Conservation (phyloP, 2,329 filamentous ascomycete genomes). For the Akanthomyces muscarius region DNA sequence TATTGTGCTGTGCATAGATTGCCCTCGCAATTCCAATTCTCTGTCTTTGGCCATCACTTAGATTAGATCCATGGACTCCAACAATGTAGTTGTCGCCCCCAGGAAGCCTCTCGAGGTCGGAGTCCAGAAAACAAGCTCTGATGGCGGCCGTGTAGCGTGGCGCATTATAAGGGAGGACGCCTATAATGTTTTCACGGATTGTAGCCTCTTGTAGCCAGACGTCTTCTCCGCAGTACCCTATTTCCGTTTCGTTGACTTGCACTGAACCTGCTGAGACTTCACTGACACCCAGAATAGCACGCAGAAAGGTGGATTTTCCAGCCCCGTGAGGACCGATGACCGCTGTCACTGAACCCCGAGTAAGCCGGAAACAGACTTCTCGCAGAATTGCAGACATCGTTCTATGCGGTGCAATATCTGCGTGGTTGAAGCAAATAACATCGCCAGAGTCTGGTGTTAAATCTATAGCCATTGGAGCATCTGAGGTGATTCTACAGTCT, state of each 20-base stretch:
- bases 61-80: not conserved
- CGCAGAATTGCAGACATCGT: not conserved
- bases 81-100: not conserved
- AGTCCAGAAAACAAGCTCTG: not conserved
- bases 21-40: constrained; percentile 13
- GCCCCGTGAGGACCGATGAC: not conserved
- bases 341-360: not conserved
- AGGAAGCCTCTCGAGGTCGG: not conserved
- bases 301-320: not conserved
- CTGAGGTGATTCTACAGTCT: not conserved
- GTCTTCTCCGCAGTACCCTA: not conserved
- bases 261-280: not conserved
- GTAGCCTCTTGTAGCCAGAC: not conserved
- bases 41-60: not conserved
- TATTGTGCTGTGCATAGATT: constrained; percentile 1
- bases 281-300: not conserved
- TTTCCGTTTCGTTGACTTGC: not conserved
- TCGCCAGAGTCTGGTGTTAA: not conserved
- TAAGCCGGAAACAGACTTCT: not conserved
- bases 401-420: not conserved
- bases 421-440: not conserved
- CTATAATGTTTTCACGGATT: not conserved
- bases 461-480: not conserved
- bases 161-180: not conserved
- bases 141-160: not conserved